Conservation (phyloP, 2,329 filamentous ascomycete genomes). For the Cladosporium oxysporum region DNA sequence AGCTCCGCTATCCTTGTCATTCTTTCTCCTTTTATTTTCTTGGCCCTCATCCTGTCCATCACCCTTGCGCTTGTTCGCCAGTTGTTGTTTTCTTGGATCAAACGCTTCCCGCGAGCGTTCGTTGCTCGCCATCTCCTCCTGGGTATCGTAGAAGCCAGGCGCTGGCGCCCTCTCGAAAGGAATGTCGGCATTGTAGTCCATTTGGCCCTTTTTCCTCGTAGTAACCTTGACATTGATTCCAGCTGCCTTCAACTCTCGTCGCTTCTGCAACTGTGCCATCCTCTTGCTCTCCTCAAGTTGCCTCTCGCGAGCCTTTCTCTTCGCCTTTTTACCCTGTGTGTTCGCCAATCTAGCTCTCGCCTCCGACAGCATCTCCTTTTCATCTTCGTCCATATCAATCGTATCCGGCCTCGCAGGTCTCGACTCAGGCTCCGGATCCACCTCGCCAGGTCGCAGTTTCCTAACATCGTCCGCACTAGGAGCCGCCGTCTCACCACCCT, state of each 20-base stretch:
- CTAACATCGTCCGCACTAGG: slow-evolving; percentile 92
- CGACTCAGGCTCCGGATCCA: slow-evolving; percentile 95
- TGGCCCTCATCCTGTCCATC: slow-evolving; percentile 75
- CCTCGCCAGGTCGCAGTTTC: slow-evolving; percentile 77
- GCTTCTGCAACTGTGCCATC: slow-evolving; percentile 88
- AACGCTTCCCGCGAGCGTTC: slow-evolving; percentile 82
- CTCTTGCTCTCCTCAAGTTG: slow-evolving; percentile 93
- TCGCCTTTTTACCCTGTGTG: slow-evolving; percentile 98
- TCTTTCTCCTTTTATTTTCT: slow-evolving; percentile 80
- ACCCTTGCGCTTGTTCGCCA: slow-evolving; percentile 89
- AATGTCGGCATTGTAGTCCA: slow-evolving; percentile 99
- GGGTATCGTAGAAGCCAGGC: slow-evolving; percentile 89
- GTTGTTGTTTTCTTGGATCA: slow-evolving; percentile 88
- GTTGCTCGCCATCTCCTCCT: slow-evolving; percentile 76
- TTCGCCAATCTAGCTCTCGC: slow-evolving; percentile 94
- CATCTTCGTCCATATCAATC: slow-evolving; percentile 96
- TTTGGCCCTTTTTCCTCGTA: slow-evolving; percentile 89
- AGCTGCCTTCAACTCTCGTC: slow-evolving; percentile 92
- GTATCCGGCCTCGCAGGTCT: slow-evolving; percentile 95
- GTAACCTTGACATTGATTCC: slow-evolving; percentile 97
- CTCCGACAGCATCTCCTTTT: slow-evolving; percentile 99
- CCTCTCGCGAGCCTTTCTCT: slow-evolving; percentile 92
- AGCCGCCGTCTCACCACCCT: slow-evolving; percentile 81
- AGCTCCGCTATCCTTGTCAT: slow-evolving; percentile 78
- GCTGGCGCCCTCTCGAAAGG: slow-evolving; percentile 93